Conservation (phyloP, 257 asterid species). For the Euphrasia confusa region DNA sequence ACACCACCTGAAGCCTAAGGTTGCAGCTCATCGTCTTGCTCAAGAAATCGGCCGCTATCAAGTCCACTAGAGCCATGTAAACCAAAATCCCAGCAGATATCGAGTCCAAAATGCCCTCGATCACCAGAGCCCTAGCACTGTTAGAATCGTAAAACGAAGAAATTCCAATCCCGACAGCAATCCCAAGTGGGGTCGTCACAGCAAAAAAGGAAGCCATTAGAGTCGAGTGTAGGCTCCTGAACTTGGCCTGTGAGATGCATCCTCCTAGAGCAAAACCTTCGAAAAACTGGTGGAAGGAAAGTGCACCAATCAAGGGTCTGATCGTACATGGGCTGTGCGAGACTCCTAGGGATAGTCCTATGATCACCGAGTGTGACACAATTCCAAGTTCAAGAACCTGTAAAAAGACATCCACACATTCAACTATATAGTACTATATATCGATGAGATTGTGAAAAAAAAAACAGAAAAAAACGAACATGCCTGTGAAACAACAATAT, state of each 20-base stretch:
- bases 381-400: constrained; percentile 94
- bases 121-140: constrained; percentile 67
- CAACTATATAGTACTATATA: too few relatives aligned
- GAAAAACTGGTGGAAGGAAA: constrained; percentile 86
- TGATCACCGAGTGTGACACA: constrained; percentile 87
- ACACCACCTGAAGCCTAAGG: constrained; percentile 63
- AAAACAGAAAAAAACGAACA: neutral
- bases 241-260: constrained; percentile 83
- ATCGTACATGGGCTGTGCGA: constrained; percentile 90
- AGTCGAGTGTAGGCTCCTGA: constrained; percentile 48
- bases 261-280: constrained; percentile 96
- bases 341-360: constrained; percentile 86
- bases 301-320: constrained; percentile 75
- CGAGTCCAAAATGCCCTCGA: constrained; percentile 74
- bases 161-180: constrained; percentile 57
- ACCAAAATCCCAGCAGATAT: constrained; percentile 91
- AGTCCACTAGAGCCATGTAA: constrained; percentile 88
- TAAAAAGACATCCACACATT: neutral
- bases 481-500: constrained; percentile 90
- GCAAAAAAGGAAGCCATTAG: constrained; percentile 88
- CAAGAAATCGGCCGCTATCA: constrained; percentile 93
- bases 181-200: constrained; percentile 78
- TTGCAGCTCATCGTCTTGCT: constrained; percentile 94
- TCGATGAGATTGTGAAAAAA: neutral
- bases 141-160: constrained; percentile 63